These are phyloP conservation scores for Aechmea fasciata DNA, from an alignment of 176 grass and related monocot species.

Conservation along the genomic window DNA sequence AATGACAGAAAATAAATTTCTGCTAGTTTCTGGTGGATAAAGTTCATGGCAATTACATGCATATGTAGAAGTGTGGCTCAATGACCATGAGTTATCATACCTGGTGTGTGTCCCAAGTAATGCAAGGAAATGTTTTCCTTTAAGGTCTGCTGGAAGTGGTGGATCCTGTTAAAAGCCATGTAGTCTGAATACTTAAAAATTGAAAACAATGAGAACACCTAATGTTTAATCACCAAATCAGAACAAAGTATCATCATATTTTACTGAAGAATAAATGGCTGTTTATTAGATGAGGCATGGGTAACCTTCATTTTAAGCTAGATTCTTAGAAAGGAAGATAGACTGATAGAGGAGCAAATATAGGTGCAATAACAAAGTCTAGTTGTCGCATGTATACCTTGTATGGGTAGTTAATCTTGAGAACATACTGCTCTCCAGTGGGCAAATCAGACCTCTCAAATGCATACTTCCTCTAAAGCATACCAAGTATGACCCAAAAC, in stretches of 20 bases:
- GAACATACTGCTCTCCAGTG: slow-evolving; percentile 79
- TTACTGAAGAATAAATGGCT: too few species aligned
- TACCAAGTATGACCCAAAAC: background rate
- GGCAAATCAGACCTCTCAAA: slow-evolving; percentile 84
- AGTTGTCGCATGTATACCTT: slow-evolving; percentile 37
- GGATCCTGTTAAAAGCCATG: slow-evolving; percentile 49
- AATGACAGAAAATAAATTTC: too few species aligned
- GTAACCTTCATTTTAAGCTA: too few species aligned
- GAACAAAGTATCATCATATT: background rate
- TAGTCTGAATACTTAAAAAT: slow-evolving; percentile 5
- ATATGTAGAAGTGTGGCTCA: too few species aligned
- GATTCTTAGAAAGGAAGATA: background rate
- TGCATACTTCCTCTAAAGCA: slow-evolving; percentile 82
- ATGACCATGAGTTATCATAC: slow-evolving; percentile 27
- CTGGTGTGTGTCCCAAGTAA: slow-evolving; percentile 78
- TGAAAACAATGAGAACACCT: background rate
- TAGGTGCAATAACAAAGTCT: slow-evolving; percentile 1
- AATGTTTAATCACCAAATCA: background rate
- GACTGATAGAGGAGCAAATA: background rate
- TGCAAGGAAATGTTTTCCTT: slow-evolving; percentile 76
- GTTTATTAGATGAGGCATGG: too few species aligned
- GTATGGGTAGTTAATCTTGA: slow-evolving; percentile 94
- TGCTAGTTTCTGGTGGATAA: too few species aligned
- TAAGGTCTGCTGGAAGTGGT: slow-evolving; percentile 54
- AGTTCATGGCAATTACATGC: too few species aligned